These are phyloP conservation scores for Hypoxylon fragiforme DNA, from an alignment of 495 filamentous ascomycete genomes.

Conservation along the genomic window DNA sequence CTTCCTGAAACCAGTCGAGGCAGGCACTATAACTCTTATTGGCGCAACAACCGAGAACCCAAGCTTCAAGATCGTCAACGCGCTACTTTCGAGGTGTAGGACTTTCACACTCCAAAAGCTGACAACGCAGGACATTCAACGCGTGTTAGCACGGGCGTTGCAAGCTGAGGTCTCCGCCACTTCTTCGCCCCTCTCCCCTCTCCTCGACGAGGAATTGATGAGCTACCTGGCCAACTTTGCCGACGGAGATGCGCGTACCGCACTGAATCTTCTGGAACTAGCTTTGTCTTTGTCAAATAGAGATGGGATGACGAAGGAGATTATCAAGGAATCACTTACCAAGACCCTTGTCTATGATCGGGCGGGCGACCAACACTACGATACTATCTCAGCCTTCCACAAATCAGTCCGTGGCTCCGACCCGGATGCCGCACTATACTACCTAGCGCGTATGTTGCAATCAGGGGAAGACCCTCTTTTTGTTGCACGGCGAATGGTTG, in stretches of 20 bases:
- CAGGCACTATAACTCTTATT: constrained; percentile 86
- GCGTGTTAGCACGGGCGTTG: constrained; percentile 76
- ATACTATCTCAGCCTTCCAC: constrained; percentile 95
- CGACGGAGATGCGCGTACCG: constrained; percentile 90
- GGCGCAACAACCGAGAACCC: constrained; percentile 98
- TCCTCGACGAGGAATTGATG: constrained; percentile 78
- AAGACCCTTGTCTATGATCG: constrained; percentile 94
- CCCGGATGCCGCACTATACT: constrained; percentile 87
- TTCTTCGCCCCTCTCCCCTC: constrained; percentile 46
- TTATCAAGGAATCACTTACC: constrained; percentile 78
- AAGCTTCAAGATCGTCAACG: constrained; percentile 88
- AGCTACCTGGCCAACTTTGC: constrained; percentile 80
- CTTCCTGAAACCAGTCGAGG: constrained; percentile 90
- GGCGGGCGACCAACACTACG: constrained; percentile 92
- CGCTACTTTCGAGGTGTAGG: constrained; percentile 84
- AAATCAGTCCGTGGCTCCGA: constrained; percentile 89
- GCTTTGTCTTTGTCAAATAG: constrained; percentile 60
- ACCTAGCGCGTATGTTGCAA: constrained; percentile 93
- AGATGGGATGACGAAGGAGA: constrained; percentile 57
- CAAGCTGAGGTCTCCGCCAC: constrained; percentile 51
- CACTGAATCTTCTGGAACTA: constrained; percentile 88
- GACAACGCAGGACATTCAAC: constrained; percentile 66
- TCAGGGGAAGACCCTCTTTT: constrained; percentile 93
- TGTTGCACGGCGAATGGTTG: constrained; percentile 87
- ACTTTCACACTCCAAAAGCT: constrained; percentile 84